phyloP scores from a whole-genome alignment of 2,329 filamentous ascomycete species.

The Ophiostoma australiae region DNA sequence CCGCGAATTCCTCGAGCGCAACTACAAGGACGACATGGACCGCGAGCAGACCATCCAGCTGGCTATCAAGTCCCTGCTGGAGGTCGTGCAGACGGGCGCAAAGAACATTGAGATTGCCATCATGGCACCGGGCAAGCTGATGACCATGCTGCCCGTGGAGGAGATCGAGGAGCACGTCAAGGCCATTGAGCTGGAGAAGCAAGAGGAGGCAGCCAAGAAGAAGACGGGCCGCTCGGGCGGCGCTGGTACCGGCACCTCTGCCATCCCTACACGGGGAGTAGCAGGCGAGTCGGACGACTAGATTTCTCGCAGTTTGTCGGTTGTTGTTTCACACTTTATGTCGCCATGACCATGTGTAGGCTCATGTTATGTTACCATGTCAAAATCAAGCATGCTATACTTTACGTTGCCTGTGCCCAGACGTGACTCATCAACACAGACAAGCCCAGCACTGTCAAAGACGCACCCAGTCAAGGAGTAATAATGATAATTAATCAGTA shows the following conservation, averaged over 20 bases:
- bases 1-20: slow-evolving; percentile 95
- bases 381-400: slow-evolving; percentile 9
- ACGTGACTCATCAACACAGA: background rate
- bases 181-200: slow-evolving; percentile 98
- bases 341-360: background rate
- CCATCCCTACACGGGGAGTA: slow-evolving; percentile 64
- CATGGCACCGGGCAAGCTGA: slow-evolving; percentile 84
- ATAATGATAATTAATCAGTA: background rate
- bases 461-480: background rate
- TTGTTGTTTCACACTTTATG: background rate
- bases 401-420: background rate
- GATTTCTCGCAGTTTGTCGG: background rate
- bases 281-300: slow-evolving; percentile 29
- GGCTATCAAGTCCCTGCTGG: slow-evolving; percentile 94
- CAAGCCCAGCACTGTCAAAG: background rate
- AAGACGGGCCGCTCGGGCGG: slow-evolving; percentile 73
- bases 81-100: slow-evolving; percentile 96
- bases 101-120: slow-evolving; percentile 99
- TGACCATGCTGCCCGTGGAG: slow-evolving; percentile 92
- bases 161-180: slow-evolving; percentile 98
- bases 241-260: slow-evolving; percentile 44
- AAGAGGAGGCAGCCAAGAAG: slow-evolving; percentile 96
- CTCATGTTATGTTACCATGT: background rate
- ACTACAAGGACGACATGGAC: slow-evolving; percentile 98
- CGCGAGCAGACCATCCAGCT: slow-evolving; percentile 92